A percentile compares a stretch with the other conserved stretches of the same genome.
phyloP scores from a whole-genome alignment of 352 stramenopile species.

The Aphanomyces euteiches region DNA sequence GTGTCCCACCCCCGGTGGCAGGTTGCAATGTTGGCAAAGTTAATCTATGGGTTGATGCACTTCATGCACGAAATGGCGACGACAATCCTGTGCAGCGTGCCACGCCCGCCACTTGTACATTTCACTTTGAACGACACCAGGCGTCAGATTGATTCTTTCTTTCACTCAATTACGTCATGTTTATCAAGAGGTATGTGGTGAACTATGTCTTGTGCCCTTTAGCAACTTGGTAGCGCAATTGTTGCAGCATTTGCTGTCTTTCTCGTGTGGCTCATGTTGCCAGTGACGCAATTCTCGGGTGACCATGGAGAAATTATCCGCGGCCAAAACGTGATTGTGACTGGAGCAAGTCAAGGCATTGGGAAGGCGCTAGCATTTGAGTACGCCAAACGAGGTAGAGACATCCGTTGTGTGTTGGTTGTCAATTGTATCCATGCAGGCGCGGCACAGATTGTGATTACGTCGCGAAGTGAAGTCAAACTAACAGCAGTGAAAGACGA shows the following conservation, averaged over 20 bases:
- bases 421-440: neutral
- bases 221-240: neutral
- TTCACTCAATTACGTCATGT: too few relatives aligned
- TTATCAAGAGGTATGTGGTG: too few relatives aligned
- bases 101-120: too few relatives aligned
- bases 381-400: neutral
- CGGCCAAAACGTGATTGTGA: neutral
- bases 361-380: neutral
- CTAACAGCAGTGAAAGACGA: neutral
- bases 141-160: too few relatives aligned
- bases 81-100: too few relatives aligned
- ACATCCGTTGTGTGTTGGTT: too few relatives aligned
- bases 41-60: too few relatives aligned
- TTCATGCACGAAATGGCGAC: too few relatives aligned
- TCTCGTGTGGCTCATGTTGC: neutral
- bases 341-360: conserved; percentile 1
- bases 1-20: too few relatives aligned
- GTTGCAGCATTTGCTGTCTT: neutral
- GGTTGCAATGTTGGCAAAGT: too few relatives aligned
- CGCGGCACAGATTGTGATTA: neutral
- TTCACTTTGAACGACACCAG: too few relatives aligned
- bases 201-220: too few relatives aligned
- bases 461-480: neutral
- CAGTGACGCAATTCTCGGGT: neutral
- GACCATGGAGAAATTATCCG: neutral